Conservation (phyloP, 2,329 filamentous ascomycete genomes). For the Harringtonia lauricola region DNA sequence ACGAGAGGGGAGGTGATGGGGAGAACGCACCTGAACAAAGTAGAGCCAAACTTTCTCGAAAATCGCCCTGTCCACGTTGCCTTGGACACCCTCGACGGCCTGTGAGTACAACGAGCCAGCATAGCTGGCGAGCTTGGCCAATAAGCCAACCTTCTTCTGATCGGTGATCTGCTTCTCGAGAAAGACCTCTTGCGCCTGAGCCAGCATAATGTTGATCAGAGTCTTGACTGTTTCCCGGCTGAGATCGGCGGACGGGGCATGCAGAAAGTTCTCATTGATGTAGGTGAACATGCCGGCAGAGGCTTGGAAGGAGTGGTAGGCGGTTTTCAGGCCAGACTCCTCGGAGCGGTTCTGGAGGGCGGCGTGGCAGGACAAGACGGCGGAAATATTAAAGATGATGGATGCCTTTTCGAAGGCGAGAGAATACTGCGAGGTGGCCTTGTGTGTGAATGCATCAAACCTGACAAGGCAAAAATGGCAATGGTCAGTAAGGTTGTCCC, state of each 20-base stretch:
- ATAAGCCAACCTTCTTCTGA: slow-evolving; percentile 79
- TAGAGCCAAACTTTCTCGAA: slow-evolving; percentile 92
- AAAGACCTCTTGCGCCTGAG: slow-evolving; percentile 94
- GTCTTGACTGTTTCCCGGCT: slow-evolving; percentile 94
- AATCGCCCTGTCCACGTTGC: slow-evolving; percentile 80
- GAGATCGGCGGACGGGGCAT: slow-evolving; percentile 91
- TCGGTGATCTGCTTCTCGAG: slow-evolving; percentile 91
- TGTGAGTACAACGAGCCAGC: slow-evolving; percentile 81
- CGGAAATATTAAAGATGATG: slow-evolving; percentile 98
- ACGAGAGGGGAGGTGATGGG: neutral
- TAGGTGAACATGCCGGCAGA: slow-evolving; percentile 99
- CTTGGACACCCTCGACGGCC: slow-evolving; percentile 79
- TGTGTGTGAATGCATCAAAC: slow-evolving; percentile 99
- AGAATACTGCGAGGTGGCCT: slow-evolving; percentile 92
- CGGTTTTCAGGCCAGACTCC: slow-evolving; percentile 86
- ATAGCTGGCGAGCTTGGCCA: slow-evolving; percentile 90
- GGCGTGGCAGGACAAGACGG: slow-evolving; percentile 90
- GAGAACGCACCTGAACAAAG: slow-evolving; percentile 56
- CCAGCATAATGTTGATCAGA: slow-evolving; percentile 83
- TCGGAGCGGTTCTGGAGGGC: slow-evolving; percentile 86
- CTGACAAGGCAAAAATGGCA: slow-evolving; percentile 29
- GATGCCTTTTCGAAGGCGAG: slow-evolving; percentile 97
- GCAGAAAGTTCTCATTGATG: slow-evolving; percentile 98
- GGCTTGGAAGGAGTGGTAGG: slow-evolving; percentile 96
- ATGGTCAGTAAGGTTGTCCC: neutral